Evolutionary conservation across 257 asterid genomes (phyloP).

Genomic region (Solanum sitiens): DNA sequence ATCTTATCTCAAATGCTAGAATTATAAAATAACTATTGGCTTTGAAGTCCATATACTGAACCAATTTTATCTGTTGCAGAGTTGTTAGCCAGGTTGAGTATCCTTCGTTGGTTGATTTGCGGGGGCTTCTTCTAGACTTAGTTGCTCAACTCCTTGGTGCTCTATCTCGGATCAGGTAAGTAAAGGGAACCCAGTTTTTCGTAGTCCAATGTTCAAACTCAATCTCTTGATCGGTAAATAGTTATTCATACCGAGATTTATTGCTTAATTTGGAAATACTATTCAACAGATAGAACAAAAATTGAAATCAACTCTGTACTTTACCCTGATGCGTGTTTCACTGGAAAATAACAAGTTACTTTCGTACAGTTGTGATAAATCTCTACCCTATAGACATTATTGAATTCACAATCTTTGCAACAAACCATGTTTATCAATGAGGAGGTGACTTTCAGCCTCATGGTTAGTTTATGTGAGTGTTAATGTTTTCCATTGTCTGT

Average conservation of each 20-base stretch:
- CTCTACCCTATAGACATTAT: not conserved
- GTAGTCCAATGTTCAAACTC: not conserved
- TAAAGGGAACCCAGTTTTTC: not conserved
- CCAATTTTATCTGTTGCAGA: constrained; percentile 36
- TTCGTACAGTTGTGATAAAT: not conserved
- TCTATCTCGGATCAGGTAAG: constrained; percentile 86
- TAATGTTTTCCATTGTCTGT: constrained; percentile 15
- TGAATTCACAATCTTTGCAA: not conserved
- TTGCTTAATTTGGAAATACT: not conserved
- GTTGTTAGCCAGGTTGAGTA: constrained; percentile 96
- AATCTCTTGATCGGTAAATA: not conserved
- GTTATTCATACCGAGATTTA: not conserved
- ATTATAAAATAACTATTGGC: not conserved
- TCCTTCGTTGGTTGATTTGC: constrained; percentile 96
- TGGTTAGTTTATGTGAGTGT: not conserved
- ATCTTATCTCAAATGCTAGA: not conserved
- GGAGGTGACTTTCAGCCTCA: not conserved
- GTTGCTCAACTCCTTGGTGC: constrained; percentile 99
- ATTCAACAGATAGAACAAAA: not conserved
- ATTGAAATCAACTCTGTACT: not conserved
- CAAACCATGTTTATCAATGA: not conserved
- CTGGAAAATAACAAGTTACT: not conserved
- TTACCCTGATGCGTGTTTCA: not conserved
- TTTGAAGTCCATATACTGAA: not conserved
- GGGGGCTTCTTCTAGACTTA: constrained; percentile 97